phyloP scores from a whole-genome alignment of 345 rosid species.

The Eucalyptus victrix region DNA sequence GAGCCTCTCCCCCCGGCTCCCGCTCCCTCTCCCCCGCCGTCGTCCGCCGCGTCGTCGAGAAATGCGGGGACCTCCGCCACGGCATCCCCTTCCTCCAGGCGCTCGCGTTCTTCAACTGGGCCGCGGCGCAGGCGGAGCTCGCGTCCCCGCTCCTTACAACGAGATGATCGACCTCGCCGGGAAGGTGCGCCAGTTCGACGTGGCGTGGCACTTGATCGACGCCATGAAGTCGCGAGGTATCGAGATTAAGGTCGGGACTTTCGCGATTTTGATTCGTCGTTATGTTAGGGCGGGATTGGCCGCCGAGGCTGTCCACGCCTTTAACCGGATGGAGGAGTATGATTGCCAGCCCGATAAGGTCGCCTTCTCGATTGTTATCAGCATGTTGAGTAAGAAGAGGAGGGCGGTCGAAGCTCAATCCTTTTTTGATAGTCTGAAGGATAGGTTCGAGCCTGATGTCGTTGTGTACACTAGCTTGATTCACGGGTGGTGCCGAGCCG shows the following conservation, averaged over 20 bases:
- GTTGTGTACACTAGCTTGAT: conserved; percentile 67
- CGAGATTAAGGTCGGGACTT: conserved; percentile 36
- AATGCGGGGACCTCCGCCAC: conserved; percentile 56
- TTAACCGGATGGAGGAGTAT: conserved; percentile 92
- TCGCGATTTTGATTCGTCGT: conserved; percentile 67
- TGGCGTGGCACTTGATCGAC: conserved; percentile 71
- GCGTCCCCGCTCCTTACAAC: conserved; percentile 57
- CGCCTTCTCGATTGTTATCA: conserved; percentile 65
- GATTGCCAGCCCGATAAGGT: conserved; percentile 62
- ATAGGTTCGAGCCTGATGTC: conserved; percentile 62
- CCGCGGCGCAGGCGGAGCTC: conserved; percentile 18
- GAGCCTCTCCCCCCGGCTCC: conserved; percentile 20
- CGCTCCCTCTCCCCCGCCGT: conserved; percentile 30
- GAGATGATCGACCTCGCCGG: conserved; percentile 83
- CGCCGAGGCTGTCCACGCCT: conserved; percentile 83
- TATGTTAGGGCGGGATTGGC: conserved; percentile 82
- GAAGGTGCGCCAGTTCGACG: conserved; percentile 61
- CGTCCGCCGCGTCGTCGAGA: conserved; percentile 46
- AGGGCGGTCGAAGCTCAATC: conserved; percentile 77
- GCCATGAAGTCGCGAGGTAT: conserved; percentile 59
- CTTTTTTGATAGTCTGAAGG: conserved; percentile 53
- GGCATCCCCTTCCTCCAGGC: conserved; percentile 70
- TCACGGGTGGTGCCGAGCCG: conserved; percentile 83
- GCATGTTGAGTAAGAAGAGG: conserved; percentile 54
- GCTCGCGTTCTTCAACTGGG: conserved; percentile 87